Evolutionary conservation across 768 basidiomycete genomes (phyloP).

Genomic region (Boletus subcaerulescens): DNA sequence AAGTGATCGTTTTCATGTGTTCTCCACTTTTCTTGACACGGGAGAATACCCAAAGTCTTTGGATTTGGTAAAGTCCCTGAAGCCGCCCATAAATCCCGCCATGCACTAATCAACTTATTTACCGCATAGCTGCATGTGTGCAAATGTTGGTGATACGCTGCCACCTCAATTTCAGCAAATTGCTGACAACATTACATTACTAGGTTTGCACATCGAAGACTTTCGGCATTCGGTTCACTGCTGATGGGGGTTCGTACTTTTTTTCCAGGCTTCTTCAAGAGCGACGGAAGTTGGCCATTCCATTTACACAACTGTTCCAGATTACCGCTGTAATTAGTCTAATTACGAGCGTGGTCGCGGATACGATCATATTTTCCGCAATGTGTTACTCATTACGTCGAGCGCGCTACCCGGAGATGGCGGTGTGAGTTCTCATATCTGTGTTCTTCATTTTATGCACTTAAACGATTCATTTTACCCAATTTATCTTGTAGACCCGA

Average conservation of each 20-base stretch:
- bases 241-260: slow-evolving; percentile 19
- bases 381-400: slow-evolving; percentile 23
- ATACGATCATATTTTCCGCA: slow-evolving; percentile 11
- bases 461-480: not conserved
- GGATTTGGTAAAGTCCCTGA: slow-evolving; percentile 26
- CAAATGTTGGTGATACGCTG: slow-evolving; percentile 24
- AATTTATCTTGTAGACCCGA: slow-evolving; percentile 17
- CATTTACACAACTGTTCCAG: not conserved
- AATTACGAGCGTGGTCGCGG: slow-evolving; percentile 2
- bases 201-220: slow-evolving; percentile 20
- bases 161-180: not conserved
- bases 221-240: slow-evolving; percentile 19
- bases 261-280: not conserved
- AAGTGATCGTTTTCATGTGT: not conserved
- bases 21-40: slow-evolving; percentile 11
- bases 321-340: slow-evolving; percentile 12
- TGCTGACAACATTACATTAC: slow-evolving; percentile 8
- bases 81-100: not conserved
- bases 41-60: slow-evolving; percentile 17
- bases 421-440: slow-evolving; percentile 12
- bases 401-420: slow-evolving; percentile 13
- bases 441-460: too few relatives aligned
- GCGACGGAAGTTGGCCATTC: not conserved
- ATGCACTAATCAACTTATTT: not conserved
- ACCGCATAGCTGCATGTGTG: slow-evolving; percentile 13